Conservation (phyloP, 2,329 filamentous ascomycete genomes). For the Ophiocordyceps camponoti-rufipedis region DNA sequence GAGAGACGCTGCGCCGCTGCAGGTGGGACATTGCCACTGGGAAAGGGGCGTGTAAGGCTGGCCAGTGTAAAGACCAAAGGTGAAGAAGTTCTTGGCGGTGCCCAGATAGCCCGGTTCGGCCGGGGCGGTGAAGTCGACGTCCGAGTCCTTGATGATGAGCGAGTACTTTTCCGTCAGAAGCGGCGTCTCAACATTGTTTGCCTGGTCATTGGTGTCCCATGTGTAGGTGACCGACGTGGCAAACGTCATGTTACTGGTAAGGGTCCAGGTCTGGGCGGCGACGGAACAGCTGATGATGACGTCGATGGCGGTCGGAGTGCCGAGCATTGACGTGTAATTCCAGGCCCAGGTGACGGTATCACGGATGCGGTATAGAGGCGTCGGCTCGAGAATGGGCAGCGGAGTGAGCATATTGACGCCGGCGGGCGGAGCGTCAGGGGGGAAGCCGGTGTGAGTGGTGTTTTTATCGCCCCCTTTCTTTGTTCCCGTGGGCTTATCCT, state of each 20-base stretch:
- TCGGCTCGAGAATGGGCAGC: slow-evolving; percentile 20
- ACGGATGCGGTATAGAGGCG: slow-evolving; percentile 40
- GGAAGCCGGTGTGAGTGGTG: slow-evolving; percentile 21
- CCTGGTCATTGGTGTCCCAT: slow-evolving; percentile 38
- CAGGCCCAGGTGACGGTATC: slow-evolving; percentile 41
- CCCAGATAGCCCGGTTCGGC: slow-evolving; percentile 37
- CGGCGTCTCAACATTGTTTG: slow-evolving; percentile 23
- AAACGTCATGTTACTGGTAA: slow-evolving; percentile 46
- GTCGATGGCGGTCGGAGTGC: slow-evolving; percentile 40
- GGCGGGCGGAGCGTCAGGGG: slow-evolving; percentile 27
- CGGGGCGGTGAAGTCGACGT: slow-evolving; percentile 27
- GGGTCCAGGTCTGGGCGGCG: slow-evolving; percentile 35
- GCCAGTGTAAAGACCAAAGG: slow-evolving; percentile 38
- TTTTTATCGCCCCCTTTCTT: slow-evolving; percentile 6
- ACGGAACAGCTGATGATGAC: slow-evolving; percentile 37
- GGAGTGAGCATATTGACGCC: slow-evolving; percentile 35
- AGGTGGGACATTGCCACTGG: slow-evolving; percentile 38
- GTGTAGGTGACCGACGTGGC: slow-evolving; percentile 29
- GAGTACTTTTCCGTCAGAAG: slow-evolving; percentile 39
- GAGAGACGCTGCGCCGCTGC: slow-evolving; percentile 30
- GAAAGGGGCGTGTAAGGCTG: slow-evolving; percentile 30
- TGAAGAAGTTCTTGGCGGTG: slow-evolving; percentile 23
- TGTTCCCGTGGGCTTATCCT: slow-evolving; percentile 20
- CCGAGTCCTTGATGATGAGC: slow-evolving; percentile 42
- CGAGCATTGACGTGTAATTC: slow-evolving; percentile 46